Base-by-base conservation (phyloP, 2,329 filamentous ascomycete genomes). In the Xylariaceae sp. region DNA sequence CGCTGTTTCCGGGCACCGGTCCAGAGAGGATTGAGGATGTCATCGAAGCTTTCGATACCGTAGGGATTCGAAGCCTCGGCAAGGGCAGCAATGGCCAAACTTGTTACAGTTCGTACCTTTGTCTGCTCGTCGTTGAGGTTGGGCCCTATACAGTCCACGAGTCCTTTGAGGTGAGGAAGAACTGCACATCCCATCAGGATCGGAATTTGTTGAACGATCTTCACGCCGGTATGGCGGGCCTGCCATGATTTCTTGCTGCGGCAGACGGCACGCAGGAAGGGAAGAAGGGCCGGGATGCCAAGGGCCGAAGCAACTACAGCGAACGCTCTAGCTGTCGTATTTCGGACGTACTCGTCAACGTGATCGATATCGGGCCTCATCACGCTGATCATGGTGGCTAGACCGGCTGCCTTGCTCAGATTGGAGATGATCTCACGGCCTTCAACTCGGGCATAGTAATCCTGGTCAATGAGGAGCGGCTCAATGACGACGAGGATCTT, bases 181-280 rank as follows among this genome's bases (percentile, higher is more conserved):
- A 98, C 87, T 31, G 92, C 92, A 60, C 92, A 98, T 18, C 92
- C 92, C 92, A 98, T 98, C 4, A 98, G 70, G 52, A 98, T 98
- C 15, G 92, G 90, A 55, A 98, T 97, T 60, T 98, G 92, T 62
- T 98, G 92, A 12, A 98, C 86, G 59, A 98, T 98, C 71, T 98
- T 98, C 50, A 98, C 92, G 68, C 92, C 92, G 2, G 92, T 98
- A 62, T 98, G 92, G 46, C 92, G 77, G 37, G 92, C 92, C 61
- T 97, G 89, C 92, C 92, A 98, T 40, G 92, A 97, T 66, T 98
- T 98, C 67, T 97, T 97, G 68, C 88, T 95, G 61, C 88, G 83
- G 61, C 92, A 98, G 13, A 98, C 92, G 44, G 94, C 92, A 55
- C 89, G 81, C 29, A 98, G 71, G 73, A 98, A 98, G 2, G 92